Base-by-base conservation (phyloP, 73 alveolate genomes). In the Urostyla sp. region DNA sequence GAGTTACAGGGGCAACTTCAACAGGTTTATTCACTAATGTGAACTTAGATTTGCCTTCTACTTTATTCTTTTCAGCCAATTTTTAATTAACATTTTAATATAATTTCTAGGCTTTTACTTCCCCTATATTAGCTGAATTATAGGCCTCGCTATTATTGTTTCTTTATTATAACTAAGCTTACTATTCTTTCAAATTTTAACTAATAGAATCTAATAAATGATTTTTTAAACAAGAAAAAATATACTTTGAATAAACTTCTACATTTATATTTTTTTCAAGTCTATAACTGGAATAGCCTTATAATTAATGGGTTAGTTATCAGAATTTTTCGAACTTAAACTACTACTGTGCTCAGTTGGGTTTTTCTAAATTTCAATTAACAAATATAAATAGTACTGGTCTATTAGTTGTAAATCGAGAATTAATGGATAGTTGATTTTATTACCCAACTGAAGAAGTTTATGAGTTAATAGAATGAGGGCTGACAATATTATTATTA, bases 371-470 rank as follows among this genome's bases (percentile, higher is more conserved):
- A 45, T 18, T n/a, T n/a, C n/a, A 40, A 11, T 8, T 36, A 8
- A 11, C 5, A 66, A 66, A 40, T 21, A 23, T 69, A 1, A 30
- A 27, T 48, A n/a, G 20, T 69, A 69, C 83, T 30, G 83, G 83
- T 69, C 83, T 69, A 6, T 67, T 69, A 10, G 67, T 69, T 0
- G 83, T 69, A 27, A 69, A 69, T 26, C 83, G 40, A 32, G 83
- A 69, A 35, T 45, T 49, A 24, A 20, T 69, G 10, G 83, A 69
- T 31, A 69, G 49, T 20, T 69, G 83, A 16, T 52, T 24, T 27
- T 45, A 45, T 18, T 69, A 69, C 32, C n/a, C n/a, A n/a, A 69
- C 8, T 5, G 72, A 48, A 49, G 44, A 46, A 8, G 40, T 37
- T 34, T 45, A 46, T 48, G 67, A 27, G 26, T 37, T 37, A 5